Evolutionary conservation across 2,329 filamentous ascomycete species (phyloP), one percentile per base, ranked within the genome.

Genomic region (Pseudogymnoascus sp.): DNA sequence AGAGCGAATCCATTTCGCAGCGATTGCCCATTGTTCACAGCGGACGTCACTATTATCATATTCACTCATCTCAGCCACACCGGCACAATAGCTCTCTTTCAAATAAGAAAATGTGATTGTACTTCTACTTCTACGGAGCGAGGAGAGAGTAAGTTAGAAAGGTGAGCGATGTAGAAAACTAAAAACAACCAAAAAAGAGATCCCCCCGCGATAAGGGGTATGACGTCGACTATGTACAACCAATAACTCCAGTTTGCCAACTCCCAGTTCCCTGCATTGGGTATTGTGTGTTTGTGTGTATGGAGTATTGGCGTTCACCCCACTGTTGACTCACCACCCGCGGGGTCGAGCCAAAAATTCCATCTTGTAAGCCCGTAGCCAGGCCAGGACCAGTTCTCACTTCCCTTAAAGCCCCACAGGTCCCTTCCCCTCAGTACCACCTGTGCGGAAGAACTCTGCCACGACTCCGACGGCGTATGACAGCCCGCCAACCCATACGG

Each of bases 401-500:
- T 45, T 30, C 6, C 23, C 23, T 35, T 57, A 70, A 58, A 70
- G 69, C 2, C 68, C 67, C 30, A 65, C 62, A 10, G 65, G 61
- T 19, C 69, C 77, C 59, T 66, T 68, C 2, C 76, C 76, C 61
- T 77, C 75, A 7, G 64, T 28, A 3, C 77, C 78, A 0, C 78
- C 77, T 0, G 75, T 81, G 41, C 72, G 75, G 61, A 84, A 77
- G 59, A 79, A 82, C 65, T 87, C 83, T 1, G 74, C 74, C n/a
- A 83, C 73, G 12, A 83, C 77, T 7, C 83, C 82, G 18, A 82
- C 71, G 1, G 77, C 78, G 66, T 86, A 88, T 1, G 79, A 78
- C 2, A 79, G 71, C 1, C 78, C 82, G 0, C 76, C 81, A 1
- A 82, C 73, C 71, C 78, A 82, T 0, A 74, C 75, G 1, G 81